Evolutionary conservation across 2,329 filamentous ascomycete genomes (phyloP), one percentile per base, ranked within the genome.

Genomic region (Fusarium incarnatum): DNA sequence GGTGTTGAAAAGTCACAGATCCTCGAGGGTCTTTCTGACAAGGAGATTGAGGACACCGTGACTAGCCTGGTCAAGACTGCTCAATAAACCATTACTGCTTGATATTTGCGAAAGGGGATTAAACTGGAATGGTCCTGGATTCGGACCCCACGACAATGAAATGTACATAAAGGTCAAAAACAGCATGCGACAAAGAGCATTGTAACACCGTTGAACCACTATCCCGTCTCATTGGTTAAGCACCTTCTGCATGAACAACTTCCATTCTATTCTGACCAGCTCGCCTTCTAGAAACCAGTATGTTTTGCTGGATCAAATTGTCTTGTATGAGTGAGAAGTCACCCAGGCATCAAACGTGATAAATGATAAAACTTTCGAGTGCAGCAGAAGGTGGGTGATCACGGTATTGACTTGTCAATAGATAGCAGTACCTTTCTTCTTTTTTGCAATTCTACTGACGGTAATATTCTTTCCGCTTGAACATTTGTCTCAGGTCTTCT

Each of bases 21-120:
- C 72, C 81, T 89, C 76, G 86, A 89, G 81, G 87, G 87, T 37
- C 78, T 89, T 53, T 82, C 84, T 56, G 87, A 89, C 74, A 88
- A 89, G 81, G 83, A 89, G 78, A 87, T 89, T 68, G 87, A 89
- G 79, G 86, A 89, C 12, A 77, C 87, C 4, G 85, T 89, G 34
- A 81, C 86, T 42, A 81, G 82, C 37, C 79, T 89, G 62, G 87
- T 89, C 49, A 86, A 86, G 82, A 64, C 64, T 40, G 27, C 64
- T 48, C 69, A 73, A 72, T 73, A 70, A 64, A 40, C 23, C 20
- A 58, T 9, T 8, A 8, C 34, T 45, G 46, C 22, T 54, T 65
- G 27, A 22, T 54, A 27, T 56, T 50, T 41, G 30, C n/a, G 30
- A 60, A 47, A 46, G 50, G 42, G 58, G 49, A 49, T 60, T 52